Conservation (phyloP, 148 eudicot genomes). For the Chenopodium berlandieri region DNA sequence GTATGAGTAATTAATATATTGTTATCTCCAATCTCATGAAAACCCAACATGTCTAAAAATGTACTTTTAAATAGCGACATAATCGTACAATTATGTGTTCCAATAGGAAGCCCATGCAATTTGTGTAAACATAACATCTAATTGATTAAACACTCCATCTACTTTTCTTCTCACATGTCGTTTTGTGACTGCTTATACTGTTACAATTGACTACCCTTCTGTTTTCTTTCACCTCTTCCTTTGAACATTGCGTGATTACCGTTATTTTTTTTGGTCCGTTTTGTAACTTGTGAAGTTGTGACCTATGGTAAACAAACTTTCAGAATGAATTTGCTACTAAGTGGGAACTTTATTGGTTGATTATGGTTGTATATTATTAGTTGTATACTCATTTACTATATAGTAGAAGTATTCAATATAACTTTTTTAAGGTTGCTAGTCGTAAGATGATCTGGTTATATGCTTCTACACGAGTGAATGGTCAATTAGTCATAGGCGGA, state of each 20-base stretch:
- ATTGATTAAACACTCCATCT: constrained; percentile 2
- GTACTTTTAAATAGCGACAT: background rate
- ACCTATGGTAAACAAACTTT: too few relatives aligned
- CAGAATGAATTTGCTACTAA: too few relatives aligned
- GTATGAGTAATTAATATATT: background rate
- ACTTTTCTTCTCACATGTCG: background rate
- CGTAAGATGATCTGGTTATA: too few relatives aligned
- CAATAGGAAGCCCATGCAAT: background rate
- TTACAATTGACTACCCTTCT: background rate
- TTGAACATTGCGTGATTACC: constrained; percentile 15
- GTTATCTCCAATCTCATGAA: background rate
- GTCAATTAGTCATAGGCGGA: too few relatives aligned
- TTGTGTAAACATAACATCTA: background rate
- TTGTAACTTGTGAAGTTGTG: too few relatives aligned
- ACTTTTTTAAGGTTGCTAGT: too few relatives aligned
- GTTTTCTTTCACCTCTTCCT: background rate
- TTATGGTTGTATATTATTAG: too few relatives aligned
- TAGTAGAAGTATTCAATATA: too few relatives aligned
- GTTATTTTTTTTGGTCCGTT: background rate
- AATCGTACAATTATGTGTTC: background rate
- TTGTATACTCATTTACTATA: too few relatives aligned
- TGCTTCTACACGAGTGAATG: too few relatives aligned
- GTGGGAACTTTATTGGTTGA: too few relatives aligned
- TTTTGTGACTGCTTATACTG: background rate
- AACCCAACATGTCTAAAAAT: background rate